A percentile compares a stretch with the other conserved stretches of the same genome.
Conservation (phyloP, 164 flowering plant species). For the Vitis cinerea region DNA sequence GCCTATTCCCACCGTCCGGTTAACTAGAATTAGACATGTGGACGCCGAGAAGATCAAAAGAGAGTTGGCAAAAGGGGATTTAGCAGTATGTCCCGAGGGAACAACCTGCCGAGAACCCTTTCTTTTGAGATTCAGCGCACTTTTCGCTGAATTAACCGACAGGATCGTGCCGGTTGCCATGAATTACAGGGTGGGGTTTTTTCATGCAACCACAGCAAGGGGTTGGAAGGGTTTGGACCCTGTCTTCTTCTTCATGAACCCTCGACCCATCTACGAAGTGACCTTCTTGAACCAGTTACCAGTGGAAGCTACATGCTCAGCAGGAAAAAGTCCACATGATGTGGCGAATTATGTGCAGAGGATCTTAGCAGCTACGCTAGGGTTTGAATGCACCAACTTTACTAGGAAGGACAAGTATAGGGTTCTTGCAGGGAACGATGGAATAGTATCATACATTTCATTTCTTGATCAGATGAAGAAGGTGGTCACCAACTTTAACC, state of each 20-base stretch:
- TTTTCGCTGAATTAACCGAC: slow-evolving; percentile 89
- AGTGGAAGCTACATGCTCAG: slow-evolving; percentile 77
- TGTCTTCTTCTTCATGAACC: slow-evolving; percentile 94
- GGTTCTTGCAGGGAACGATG: slow-evolving; percentile 90
- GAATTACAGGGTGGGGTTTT: slow-evolving; percentile 87
- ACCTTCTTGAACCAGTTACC: slow-evolving; percentile 91
- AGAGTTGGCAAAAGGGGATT: slow-evolving; percentile 62
- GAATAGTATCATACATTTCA: slow-evolving; percentile 51
- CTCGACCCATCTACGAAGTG: slow-evolving; percentile 84
- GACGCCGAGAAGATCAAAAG: slow-evolving; percentile 71
- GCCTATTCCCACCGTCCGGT: slow-evolving; percentile 85
- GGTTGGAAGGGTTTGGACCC: slow-evolving; percentile 94
- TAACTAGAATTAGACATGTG: slow-evolving; percentile 67
- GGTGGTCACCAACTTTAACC: slow-evolving; percentile 47
- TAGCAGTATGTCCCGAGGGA: slow-evolving; percentile 93
- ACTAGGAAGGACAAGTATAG: slow-evolving; percentile 93
- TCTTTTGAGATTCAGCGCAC: slow-evolving; percentile 78
- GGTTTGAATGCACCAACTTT: slow-evolving; percentile 91
- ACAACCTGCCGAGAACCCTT: slow-evolving; percentile 97
- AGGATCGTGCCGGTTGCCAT: slow-evolving; percentile 93
- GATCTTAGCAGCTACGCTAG: slow-evolving; percentile 76
- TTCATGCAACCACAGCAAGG: slow-evolving; percentile 93
- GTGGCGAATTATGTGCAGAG: slow-evolving; percentile 93
- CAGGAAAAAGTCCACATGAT: slow-evolving; percentile 85
- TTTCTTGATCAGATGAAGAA: slow-evolving; percentile 32